Evolutionary conservation across 305 asterid genomes (phyloP), one percentile per base, ranked within the genome.

Genomic region (Ilex paraguariensis): DNA sequence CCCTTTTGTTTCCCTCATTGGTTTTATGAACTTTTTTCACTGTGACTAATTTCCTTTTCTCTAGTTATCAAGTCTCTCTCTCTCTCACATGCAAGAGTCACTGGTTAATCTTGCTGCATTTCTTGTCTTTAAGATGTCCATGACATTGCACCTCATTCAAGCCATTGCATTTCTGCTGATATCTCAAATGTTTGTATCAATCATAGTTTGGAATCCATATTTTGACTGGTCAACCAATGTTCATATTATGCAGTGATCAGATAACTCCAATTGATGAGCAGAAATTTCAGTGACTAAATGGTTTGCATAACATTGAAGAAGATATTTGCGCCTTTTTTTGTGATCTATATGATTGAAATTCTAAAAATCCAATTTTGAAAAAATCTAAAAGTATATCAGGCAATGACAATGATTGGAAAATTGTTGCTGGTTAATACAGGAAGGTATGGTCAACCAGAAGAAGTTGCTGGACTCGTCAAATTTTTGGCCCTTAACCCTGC

Each of bases 361-460:
- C 3, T 12, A 49, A 7, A 11, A 7, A 49, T 7, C 53, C 53
- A 36, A 36, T 36, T 49, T 49, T 49, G 53, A 12, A 12, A 49
- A 12, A 11, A 49, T 49, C 11, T 49, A 8, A 36, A 49, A 11
- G 53, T 13, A 49, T n/a, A 49, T n/a, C 15, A 49, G 11, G 4
- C 16, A 12, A 12, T 49, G 56, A 50, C 66, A 60, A 42, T 52
- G 44, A 67, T 67, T 28, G 50, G 30, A 36, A 21, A 36, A 40
- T 16, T 40, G 62, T 51, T 55, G 30, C 42, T 54, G 31, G 56
- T 31, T 50, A 60, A 68, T 72, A 53, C 85, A 92, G 98, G 94
- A 70, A 77, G 98, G 77, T 92, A 89, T 53, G 98, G 97, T 39
- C 88, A 77, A 72, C 95, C 97, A 13, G 98, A 89, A 75, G 97